phyloP scores from a whole-genome alignment of 108 stramenopile genomes.

The Cyclotella distinguenda region DNA sequence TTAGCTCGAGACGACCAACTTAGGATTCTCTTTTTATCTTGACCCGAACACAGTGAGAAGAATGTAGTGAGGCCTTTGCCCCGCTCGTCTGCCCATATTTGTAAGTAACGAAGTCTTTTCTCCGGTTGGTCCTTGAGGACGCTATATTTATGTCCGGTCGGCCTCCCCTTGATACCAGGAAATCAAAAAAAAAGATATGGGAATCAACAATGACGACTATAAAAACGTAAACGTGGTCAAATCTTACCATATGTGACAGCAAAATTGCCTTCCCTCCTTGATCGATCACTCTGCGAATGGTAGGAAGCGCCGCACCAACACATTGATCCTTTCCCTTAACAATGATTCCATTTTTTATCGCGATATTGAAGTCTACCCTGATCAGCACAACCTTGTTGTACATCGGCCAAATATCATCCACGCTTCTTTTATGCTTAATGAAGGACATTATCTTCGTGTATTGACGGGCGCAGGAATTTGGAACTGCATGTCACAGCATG shows the following conservation, averaged over 20 bases:
- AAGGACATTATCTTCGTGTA: conserved; percentile 22
- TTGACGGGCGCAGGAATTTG: no score
- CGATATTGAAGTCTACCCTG: conserved; percentile 88
- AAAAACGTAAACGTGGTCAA: neutral
- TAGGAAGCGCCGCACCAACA: conserved; percentile 80
- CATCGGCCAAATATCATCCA: conserved; percentile 43
- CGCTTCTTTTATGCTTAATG: conserved; percentile 37
- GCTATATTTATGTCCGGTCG: conserved; percentile 51
- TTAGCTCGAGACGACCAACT: conserved; percentile 37
- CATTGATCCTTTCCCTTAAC: conserved; percentile 84
- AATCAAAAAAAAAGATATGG: neutral
- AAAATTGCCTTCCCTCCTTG: conserved; percentile 73
- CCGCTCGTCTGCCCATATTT: conserved; percentile 57
- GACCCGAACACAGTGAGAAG: conserved; percentile 29
- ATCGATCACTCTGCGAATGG: conserved; percentile 64
- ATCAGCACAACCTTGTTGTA: conserved; percentile 60
- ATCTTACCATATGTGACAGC: conserved; percentile 62
- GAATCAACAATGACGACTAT: neutral
- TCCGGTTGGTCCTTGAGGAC: conserved; percentile 5
- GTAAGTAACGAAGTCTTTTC: conserved; percentile 28
- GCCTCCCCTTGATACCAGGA: conserved; percentile 55
- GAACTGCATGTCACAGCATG: no score
- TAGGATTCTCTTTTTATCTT: conserved; percentile 41
- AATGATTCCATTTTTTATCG: conserved; percentile 61
- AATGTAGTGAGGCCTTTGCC: conserved; percentile 47